These are phyloP conservation scores for Ustilago shanxiensis DNA, from an alignment of 1,284 basidiomycete species.

Conservation along the genomic window DNA sequence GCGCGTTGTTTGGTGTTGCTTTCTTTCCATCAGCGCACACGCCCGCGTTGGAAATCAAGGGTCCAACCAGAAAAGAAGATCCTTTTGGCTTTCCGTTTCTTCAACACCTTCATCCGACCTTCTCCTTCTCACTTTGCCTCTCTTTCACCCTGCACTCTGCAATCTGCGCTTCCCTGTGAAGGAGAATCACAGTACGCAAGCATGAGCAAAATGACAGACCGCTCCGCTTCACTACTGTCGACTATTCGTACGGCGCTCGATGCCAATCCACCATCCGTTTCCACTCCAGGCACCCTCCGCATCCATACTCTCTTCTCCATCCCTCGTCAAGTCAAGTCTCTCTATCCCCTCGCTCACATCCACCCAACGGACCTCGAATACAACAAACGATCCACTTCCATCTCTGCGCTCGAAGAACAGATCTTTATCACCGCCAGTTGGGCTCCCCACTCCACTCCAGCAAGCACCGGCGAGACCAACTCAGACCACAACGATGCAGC, in stretches of 20 bases:
- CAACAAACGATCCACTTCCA: slow-evolving; percentile 29
- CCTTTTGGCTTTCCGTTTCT: background rate
- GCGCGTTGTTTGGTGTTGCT: background rate
- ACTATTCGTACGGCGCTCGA: slow-evolving; percentile 29
- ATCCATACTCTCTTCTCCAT: slow-evolving; percentile 60
- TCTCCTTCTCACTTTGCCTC: no score
- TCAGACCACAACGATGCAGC: slow-evolving; percentile 68
- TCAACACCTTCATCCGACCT: background rate
- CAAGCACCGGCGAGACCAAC: background rate
- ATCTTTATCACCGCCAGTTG: slow-evolving; percentile 57
- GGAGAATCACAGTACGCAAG: background rate
- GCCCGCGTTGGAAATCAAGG: slow-evolving; percentile 1
- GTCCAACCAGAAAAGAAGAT: slow-evolving; percentile 5
- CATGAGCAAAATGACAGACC: slow-evolving; percentile 5
- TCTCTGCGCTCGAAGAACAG: slow-evolving; percentile 32
- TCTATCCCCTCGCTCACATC: slow-evolving; percentile 67
- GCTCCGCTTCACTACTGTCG: slow-evolving; percentile 22
- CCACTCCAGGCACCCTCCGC: slow-evolving; percentile 38
- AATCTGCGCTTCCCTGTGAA: no score
- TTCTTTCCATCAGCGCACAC: no score
- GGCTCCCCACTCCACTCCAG: slow-evolving; percentile 8
- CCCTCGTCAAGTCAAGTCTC: slow-evolving; percentile 56
- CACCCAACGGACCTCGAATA: slow-evolving; percentile 46
- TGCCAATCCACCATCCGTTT: slow-evolving; percentile 35
- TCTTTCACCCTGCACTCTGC: no score